These are phyloP conservation scores for Zasmidium citrigriseum DNA, from an alignment of 2,329 filamentous ascomycete genomes.

Conservation along the genomic window DNA sequence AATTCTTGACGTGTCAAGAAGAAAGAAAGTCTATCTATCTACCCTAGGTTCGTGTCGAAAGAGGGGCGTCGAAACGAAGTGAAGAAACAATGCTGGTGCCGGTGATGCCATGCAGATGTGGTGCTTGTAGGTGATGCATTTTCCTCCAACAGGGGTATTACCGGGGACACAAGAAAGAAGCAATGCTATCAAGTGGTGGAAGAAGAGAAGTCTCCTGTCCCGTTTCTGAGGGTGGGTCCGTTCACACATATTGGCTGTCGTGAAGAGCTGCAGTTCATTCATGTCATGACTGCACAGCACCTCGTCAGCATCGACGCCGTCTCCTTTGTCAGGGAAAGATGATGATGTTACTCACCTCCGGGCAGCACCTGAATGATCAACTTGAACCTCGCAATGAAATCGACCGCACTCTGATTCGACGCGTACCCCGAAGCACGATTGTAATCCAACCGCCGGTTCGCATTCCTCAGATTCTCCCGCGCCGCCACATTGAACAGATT, in stretches of 20 bases:
- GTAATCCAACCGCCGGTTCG: not conserved
- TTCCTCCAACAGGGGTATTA: slow-evolving; percentile 6
- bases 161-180: not conserved
- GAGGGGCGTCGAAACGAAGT: not conserved
- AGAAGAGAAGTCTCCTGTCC: not conserved
- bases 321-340: too few relatives aligned
- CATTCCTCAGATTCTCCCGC: not conserved
- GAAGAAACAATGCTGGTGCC: not conserved
- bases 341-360: too few relatives aligned
- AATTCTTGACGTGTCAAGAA: too few relatives aligned
- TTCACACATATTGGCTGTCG: too few relatives aligned
- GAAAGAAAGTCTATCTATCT: not conserved
- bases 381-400: too few relatives aligned
- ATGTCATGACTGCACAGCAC: too few relatives aligned
- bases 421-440: too few relatives aligned
- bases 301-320: too few relatives aligned
- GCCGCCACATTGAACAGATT: not conserved
- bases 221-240: not conserved
- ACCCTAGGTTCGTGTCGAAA: not conserved
- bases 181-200: too few relatives aligned
- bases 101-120: not conserved
- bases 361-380: too few relatives aligned
- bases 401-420: too few relatives aligned
- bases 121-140: not conserved
- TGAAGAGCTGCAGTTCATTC: too few relatives aligned